Evolutionary conservation across 2,329 filamentous ascomycete species (phyloP).

Genomic region (Gyromitra esculenta): DNA sequence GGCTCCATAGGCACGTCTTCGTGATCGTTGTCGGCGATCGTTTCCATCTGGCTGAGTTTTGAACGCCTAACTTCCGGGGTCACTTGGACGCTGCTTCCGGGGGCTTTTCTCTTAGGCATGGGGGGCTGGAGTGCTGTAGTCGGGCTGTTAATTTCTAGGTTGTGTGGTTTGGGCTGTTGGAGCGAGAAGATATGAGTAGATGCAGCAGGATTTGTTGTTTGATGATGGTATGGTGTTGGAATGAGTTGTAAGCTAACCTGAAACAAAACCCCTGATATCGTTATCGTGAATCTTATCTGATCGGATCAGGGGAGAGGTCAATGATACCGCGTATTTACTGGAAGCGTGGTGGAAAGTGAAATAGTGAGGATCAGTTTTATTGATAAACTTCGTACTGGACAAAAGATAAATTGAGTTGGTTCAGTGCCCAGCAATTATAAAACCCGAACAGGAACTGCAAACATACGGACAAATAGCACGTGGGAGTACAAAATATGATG

Average conservation of each 20-base stretch:
- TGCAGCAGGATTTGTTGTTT: constrained; percentile 37
- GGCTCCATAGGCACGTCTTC: constrained; percentile 19
- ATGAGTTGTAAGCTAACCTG: constrained; percentile 21
- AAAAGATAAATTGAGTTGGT: not conserved
- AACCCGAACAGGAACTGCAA: not conserved
- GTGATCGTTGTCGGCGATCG: not conserved
- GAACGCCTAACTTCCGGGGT: constrained; percentile 31
- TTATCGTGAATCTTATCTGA: constrained; percentile 26
- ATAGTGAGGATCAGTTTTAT: not conserved
- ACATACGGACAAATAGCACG: not conserved
- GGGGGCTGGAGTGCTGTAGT: not conserved
- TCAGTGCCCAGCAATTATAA: not conserved
- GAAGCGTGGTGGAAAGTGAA: not conserved
- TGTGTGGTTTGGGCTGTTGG: constrained; percentile 4
- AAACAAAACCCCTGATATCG: constrained; percentile 24
- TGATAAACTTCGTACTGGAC: not conserved
- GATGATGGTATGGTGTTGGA: constrained; percentile 20
- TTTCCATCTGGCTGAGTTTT: constrained; percentile 42
- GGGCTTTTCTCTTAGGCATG: constrained; percentile 48
- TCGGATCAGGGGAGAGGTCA: constrained; percentile 14
- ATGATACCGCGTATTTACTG: constrained; percentile 9
- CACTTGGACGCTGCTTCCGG: constrained; percentile 20
- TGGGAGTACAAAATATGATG: not conserved
- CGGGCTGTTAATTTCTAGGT: not conserved
- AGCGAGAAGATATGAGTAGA: too few species aligned